phyloP scores from a whole-genome alignment of 1,284 basidiomycete species.

The Heterobasidion occidentale region DNA sequence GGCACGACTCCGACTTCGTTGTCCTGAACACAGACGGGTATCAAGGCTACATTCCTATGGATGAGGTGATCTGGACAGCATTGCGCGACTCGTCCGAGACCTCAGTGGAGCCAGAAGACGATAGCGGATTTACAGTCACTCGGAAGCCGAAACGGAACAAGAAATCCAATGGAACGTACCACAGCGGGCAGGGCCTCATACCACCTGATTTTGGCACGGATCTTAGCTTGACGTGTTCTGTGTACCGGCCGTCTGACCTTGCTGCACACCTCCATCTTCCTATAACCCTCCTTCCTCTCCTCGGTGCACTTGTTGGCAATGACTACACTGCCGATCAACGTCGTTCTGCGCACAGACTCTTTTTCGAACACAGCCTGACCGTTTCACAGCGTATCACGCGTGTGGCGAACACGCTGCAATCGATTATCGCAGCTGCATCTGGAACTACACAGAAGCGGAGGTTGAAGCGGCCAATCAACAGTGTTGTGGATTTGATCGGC shows the following conservation, averaged over 20 bases:
- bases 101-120: slow-evolving; percentile 25
- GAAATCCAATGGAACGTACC: slow-evolving; percentile 23
- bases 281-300: slow-evolving; percentile 66
- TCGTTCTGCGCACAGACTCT: slow-evolving; percentile 45
- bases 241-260: slow-evolving; percentile 59
- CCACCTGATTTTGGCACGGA: slow-evolving; percentile 41
- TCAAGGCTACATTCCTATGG: slow-evolving; percentile 73
- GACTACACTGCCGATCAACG: slow-evolving; percentile 53
- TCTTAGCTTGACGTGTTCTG: slow-evolving; percentile 44
- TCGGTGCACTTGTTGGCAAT: slow-evolving; percentile 84
- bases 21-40: slow-evolving; percentile 69
- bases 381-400: slow-evolving; percentile 50
- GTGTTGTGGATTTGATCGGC: slow-evolving; percentile 71
- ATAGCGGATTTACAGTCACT: slow-evolving; percentile 58
- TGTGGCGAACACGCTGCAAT: slow-evolving; percentile 45
- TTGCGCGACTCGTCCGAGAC: slow-evolving; percentile 25
- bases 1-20: slow-evolving; percentile 79
- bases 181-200: slow-evolving; percentile 37
- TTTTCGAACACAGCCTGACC: slow-evolving; percentile 57
- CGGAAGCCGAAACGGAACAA: slow-evolving; percentile 35
- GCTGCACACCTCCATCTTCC: slow-evolving; percentile 65
- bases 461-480: slow-evolving; percentile 45
- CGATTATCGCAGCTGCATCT: slow-evolving; percentile 36
- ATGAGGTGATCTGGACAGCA: slow-evolving; percentile 70
- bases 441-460: slow-evolving; percentile 33